phyloP scores from a whole-genome alignment of 179 eudicot genomes.

The Actinidia chinensis region DNA sequence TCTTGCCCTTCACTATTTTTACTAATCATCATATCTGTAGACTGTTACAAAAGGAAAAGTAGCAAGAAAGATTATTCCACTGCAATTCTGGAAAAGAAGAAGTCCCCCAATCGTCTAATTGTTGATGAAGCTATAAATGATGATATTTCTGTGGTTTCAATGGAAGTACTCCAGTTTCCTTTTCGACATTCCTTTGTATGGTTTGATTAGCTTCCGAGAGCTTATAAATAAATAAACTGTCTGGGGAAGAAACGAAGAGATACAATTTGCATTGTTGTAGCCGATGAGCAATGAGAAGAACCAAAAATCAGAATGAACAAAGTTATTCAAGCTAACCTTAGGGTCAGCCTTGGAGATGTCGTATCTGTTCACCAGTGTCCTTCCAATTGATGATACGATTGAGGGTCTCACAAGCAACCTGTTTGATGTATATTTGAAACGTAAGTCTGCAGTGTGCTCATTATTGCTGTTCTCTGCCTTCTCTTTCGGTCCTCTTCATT shows the following conservation, averaged over 20 bases:
- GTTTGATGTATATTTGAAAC: conserved; percentile 50
- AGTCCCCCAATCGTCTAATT: conserved; percentile 48
- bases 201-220: conserved; percentile 1
- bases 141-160: conserved; percentile 44
- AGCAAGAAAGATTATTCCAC: conserved; percentile 40
- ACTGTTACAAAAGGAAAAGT: conserved; percentile 21
- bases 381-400: conserved; percentile 56
- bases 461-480: neutral
- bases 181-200: neutral
- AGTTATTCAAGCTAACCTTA: conserved; percentile 52
- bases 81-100: conserved; percentile 51
- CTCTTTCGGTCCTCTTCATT: neutral
- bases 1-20: too few species aligned
- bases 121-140: conserved; percentile 51
- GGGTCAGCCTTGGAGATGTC: conserved; percentile 55
- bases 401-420: conserved; percentile 56
- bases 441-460: conserved; percentile 27
- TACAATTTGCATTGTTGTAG: conserved; percentile 48
- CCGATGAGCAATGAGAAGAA: conserved; percentile 54
- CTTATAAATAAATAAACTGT: neutral
- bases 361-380: conserved; percentile 53
- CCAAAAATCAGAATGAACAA: conserved; percentile 59
- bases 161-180: conserved; percentile 39
- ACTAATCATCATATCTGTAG: too few species aligned
- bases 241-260: conserved; percentile 60